phyloP scores from a whole-genome alignment of 2,329 filamentous ascomycete genomes.

The Magnaporthiopsis rhizophila region DNA sequence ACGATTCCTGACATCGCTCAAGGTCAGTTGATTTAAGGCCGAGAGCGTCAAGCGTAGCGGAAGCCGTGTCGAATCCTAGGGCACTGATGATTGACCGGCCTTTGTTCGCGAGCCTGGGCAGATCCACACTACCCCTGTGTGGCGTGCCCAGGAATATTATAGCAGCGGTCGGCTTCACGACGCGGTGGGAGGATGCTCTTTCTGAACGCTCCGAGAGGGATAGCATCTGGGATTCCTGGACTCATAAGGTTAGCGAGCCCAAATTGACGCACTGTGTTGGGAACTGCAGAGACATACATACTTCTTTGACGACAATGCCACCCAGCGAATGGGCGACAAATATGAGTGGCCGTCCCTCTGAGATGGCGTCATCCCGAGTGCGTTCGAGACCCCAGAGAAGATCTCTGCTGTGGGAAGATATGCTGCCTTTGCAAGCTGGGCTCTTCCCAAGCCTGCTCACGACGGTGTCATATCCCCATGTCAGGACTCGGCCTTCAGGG shows the following conservation, averaged over 20 bases:
- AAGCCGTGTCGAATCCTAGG: constrained; percentile 8
- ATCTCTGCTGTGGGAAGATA: constrained; percentile 11
- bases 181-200: not conserved
- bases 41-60: constrained; percentile 9
- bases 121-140: constrained; percentile 12
- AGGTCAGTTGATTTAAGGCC: constrained; percentile 12
- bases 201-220: too few species aligned
- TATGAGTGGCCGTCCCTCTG: constrained; percentile 3
- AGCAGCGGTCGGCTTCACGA: constrained; percentile 9
- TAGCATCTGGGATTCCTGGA: too few species aligned
- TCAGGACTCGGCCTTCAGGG: constrained; percentile 7
- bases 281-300: not conserved
- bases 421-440: constrained; percentile 8
- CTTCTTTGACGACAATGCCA: constrained; percentile 14
- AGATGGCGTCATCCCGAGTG: not conserved
- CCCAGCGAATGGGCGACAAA: constrained; percentile 14
- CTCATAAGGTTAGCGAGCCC: too few species aligned
- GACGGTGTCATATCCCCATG: constrained; percentile 11
- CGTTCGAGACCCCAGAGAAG: constrained; percentile 9
- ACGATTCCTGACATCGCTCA: constrained; percentile 13
- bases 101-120: constrained; percentile 9
- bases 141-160: constrained; percentile 15
- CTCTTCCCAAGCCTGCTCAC: constrained; percentile 5
- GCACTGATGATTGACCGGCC: constrained; percentile 4
- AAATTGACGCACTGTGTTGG: too few species aligned